Evolutionary conservation across 129 eudicot species (phyloP), one percentile per base, ranked within the genome.

Genomic region (Gnaphalium uliginosum): DNA sequence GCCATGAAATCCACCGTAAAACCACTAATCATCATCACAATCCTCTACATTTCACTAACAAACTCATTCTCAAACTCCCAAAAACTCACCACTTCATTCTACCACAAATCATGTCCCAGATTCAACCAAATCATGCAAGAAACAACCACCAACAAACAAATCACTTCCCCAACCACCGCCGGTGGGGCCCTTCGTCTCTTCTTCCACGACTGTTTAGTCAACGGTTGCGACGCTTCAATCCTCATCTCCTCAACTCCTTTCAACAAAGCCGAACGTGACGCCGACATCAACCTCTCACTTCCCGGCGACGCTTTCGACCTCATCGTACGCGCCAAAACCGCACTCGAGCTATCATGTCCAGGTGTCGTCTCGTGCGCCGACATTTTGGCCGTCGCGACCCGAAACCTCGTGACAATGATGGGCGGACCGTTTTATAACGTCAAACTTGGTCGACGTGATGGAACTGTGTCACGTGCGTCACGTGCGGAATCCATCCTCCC

Each of bases 41-140:
- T 58, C 64, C 13, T 58, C 30, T 21, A 11, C 33, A 25, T 15
- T 24, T 26, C 30, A 17, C 21, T 27, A 63, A 5, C 68, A 63
- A 29, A 15, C 43, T 13, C 68, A 63, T 29, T 32, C 15, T 63
- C 68, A 63, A 22, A 23, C 29, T 14, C 65, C 5, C 68, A 63
- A 63, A 32, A 17, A 25, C 68, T 63, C 35, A 29, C 68, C 13
- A 29, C 68, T 15, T 4, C 68, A 1, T 63, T 63, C 11, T 63
- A 63, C 68, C 68, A 63, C 24, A 63, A 29, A 63, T 13, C 68
- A 63, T 63, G 68, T 63, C 68, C 68, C 3, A 63, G 68, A 63
- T 63, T 63, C 68, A 32, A 63, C 37, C 68, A 63, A 29, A 63
- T 63, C 68, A 63, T 63, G 68, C 68, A 63, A 63, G 68, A 63